phyloP scores from a whole-genome alignment of 2,329 filamentous ascomycete genomes.

The Niveomyces coronatus region DNA sequence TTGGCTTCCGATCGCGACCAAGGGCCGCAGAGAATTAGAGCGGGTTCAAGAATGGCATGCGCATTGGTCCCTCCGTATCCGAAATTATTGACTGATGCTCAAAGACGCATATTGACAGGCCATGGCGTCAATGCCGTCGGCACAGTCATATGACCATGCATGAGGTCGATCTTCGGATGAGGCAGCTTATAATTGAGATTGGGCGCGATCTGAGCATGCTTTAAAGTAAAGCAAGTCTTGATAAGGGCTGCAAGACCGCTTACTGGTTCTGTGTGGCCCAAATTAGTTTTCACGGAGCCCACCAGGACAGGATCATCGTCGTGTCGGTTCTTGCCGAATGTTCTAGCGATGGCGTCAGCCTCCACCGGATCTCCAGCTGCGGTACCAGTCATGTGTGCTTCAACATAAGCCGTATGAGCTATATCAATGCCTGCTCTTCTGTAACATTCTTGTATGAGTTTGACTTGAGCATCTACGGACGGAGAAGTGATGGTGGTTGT shows the following conservation, averaged over 20 bases:
- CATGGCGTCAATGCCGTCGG: not conserved
- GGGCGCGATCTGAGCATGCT: not conserved
- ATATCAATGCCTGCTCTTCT: slow-evolving; percentile 11
- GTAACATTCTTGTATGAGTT: slow-evolving; percentile 21
- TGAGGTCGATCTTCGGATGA: not conserved
- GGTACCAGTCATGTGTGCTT: slow-evolving; percentile 27
- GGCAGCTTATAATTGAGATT: not conserved
- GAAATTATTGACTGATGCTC: slow-evolving; percentile 10
- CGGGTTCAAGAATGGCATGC: slow-evolving; percentile 8
- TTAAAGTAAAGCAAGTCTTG: not conserved
- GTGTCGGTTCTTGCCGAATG: not conserved
- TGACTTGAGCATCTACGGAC: slow-evolving; percentile 30
- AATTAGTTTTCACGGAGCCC: not conserved
- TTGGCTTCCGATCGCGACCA: too few species aligned
- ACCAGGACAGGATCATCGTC: not conserved
- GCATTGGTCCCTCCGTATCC: slow-evolving; percentile 14
- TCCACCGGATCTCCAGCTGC: not conserved
- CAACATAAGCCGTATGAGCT: slow-evolving; percentile 17
- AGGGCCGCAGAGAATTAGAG: too few species aligned
- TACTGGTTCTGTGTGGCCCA: not conserved
- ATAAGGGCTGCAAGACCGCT: not conserved
- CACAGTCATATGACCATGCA: not conserved
- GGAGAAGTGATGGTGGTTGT: slow-evolving; percentile 46
- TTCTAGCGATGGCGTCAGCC: not conserved
- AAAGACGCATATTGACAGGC: not conserved